Evolutionary conservation across 1,284 basidiomycete species (phyloP).

Genomic region (Ceratobasidium sp.): DNA sequence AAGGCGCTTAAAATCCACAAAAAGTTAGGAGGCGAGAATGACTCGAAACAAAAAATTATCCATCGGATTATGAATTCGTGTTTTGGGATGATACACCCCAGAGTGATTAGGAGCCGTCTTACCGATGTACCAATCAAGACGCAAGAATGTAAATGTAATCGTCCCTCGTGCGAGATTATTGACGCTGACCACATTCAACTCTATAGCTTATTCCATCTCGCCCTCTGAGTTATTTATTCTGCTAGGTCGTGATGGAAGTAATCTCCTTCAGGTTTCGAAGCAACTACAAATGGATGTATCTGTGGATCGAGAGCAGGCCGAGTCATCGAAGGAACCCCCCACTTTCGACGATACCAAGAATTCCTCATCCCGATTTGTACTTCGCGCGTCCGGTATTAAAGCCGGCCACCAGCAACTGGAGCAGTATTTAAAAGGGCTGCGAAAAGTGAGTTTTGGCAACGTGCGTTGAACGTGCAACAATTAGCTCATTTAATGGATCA

Average conservation of each 20-base stretch:
- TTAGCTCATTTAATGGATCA: not conserved
- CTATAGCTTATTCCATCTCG: constrained; percentile 22
- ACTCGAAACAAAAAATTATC: constrained; percentile 21
- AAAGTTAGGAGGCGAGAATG: no score
- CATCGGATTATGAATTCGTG: constrained; percentile 33
- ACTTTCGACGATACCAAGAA: not conserved
- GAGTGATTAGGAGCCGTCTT: not conserved
- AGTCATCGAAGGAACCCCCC: not conserved
- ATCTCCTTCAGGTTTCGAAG: constrained; percentile 31
- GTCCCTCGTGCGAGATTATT: not conserved
- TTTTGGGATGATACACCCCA: constrained; percentile 34
- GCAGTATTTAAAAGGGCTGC: constrained; percentile 20
- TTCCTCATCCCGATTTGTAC: constrained; percentile 1
- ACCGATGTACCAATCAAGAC: not conserved
- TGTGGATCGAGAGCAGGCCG: constrained; percentile 27
- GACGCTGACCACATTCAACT: not conserved
- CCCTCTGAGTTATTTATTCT: constrained; percentile 36
- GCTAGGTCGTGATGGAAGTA: constrained; percentile 27
- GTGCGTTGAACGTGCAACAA: not conserved
- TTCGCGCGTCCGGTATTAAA: constrained; percentile 24
- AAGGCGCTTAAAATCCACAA: not conserved
- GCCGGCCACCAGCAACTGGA: constrained; percentile 19
- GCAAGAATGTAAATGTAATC: constrained; percentile 15
- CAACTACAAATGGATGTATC: constrained; percentile 17
- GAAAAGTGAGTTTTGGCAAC: constrained; percentile 9